Conservation (phyloP, 371 early-diverging fungal species). For the Mucor irregularis region DNA sequence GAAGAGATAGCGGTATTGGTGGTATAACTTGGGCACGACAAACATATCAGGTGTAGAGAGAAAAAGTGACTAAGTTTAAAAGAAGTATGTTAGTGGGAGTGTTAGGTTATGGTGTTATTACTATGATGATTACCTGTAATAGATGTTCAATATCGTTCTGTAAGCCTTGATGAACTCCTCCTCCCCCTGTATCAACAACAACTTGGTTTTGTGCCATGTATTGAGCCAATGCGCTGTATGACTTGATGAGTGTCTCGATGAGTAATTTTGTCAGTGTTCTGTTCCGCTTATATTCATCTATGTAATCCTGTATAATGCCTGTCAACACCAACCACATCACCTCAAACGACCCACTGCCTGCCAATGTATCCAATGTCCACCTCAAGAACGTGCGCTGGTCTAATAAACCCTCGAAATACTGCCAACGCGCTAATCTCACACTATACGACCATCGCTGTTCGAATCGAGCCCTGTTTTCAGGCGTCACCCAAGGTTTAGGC, state of each 20-base stretch:
- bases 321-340: conserved; percentile 68
- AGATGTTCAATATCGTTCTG: conserved; percentile 55
- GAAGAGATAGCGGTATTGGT: conserved; percentile 43
- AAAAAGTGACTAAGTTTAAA: conserved; percentile 48
- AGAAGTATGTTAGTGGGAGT: not conserved
- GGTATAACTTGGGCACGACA: conserved; percentile 59
- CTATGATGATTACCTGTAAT: conserved; percentile 59
- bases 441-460: conserved; percentile 65
- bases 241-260: conserved; percentile 60
- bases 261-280: conserved; percentile 68
- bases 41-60: conserved; percentile 68
- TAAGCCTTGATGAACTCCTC: conserved; percentile 42
- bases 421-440: conserved; percentile 65
- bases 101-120: too few relatives aligned
- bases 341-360: conserved; percentile 53
- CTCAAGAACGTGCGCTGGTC: conserved; percentile 71
- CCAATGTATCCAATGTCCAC: conserved; percentile 59
- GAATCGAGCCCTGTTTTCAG: conserved; percentile 56
- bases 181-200: conserved; percentile 16
- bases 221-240: conserved; percentile 40
- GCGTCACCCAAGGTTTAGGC: conserved; percentile 50
- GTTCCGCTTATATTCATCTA: conserved; percentile 66
- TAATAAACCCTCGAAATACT: conserved; percentile 72
- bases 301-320: conserved; percentile 61
- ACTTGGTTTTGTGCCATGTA: conserved; percentile 7